A percentile compares a stretch with the other conserved stretches of the same genome.
phyloP scores from a whole-genome alignment of 768 basidiomycete species.

The Pisolithus tinctorius region DNA sequence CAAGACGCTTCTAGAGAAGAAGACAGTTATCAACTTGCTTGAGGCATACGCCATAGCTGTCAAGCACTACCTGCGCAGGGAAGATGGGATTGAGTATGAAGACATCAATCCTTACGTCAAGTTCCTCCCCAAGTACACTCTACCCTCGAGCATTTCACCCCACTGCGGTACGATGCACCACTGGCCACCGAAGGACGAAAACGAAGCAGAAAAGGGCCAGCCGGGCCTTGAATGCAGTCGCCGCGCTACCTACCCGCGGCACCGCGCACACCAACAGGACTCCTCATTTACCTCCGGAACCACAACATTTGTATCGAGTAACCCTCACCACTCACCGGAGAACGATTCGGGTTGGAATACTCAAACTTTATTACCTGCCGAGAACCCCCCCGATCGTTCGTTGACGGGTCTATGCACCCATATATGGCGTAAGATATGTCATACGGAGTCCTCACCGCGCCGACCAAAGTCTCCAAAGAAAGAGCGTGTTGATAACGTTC shows the following conservation, averaged over 20 bases:
- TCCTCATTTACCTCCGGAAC: not conserved
- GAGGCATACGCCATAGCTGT: slow-evolving; percentile 59
- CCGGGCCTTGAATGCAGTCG: not conserved
- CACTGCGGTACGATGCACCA: not conserved
- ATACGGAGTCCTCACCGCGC: slow-evolving; percentile 37
- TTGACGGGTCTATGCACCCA: slow-evolving; percentile 58
- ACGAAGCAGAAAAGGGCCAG: not conserved
- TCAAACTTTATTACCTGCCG: slow-evolving; percentile 31
- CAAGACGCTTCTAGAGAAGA: slow-evolving; percentile 55
- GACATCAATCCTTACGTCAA: slow-evolving; percentile 66
- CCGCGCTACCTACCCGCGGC: not conserved
- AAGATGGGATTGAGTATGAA: slow-evolving; percentile 28
- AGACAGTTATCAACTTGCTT: slow-evolving; percentile 59
- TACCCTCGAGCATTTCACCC: slow-evolving; percentile 44
- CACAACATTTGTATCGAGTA: not conserved
- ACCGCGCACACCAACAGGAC: not conserved
- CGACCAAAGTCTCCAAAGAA: slow-evolving; percentile 48
- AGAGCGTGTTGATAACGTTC: slow-evolving; percentile 55
- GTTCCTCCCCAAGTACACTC: slow-evolving; percentile 55
- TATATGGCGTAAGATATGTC: slow-evolving; percentile 37
- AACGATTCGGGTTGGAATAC: not conserved
- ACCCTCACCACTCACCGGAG: not conserved
- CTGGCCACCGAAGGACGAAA: not conserved
- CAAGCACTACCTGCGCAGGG: slow-evolving; percentile 64
- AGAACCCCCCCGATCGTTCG: slow-evolving; percentile 49